Conservation (phyloP, 768 basidiomycete species). For the Russula ochroleuca region DNA sequence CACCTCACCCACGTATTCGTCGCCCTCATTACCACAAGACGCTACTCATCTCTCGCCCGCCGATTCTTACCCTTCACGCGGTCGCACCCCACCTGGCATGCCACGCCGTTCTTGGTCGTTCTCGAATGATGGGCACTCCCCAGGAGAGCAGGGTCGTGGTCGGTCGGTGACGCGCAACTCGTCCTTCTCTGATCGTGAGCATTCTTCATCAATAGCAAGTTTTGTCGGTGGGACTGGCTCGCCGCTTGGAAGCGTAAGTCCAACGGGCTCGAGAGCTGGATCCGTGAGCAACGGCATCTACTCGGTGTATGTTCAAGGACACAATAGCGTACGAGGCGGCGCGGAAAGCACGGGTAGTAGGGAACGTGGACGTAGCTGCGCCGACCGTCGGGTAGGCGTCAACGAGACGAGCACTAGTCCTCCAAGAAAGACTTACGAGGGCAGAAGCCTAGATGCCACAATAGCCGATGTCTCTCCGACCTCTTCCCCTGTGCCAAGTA, state of each 20-base stretch:
- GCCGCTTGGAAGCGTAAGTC: conserved; percentile 37
- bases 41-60: conserved; percentile 28
- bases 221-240: conserved; percentile 35
- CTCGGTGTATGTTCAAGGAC: conserved; percentile 19
- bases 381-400: conserved; percentile 19
- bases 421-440: conserved; percentile 2
- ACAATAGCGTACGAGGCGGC: conserved; percentile 23
- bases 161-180: conserved; percentile 53
- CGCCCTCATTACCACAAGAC: conserved; percentile 25
- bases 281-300: conserved; percentile 24
- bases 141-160: conserved; percentile 39
- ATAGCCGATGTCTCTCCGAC: not conserved
- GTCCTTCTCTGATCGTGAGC: conserved; percentile 51
- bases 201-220: conserved; percentile 36
- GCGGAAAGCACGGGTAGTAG: conserved; percentile 15
- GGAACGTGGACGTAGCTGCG: conserved; percentile 25
- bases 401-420: conserved; percentile 25
- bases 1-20: conserved; percentile 4
- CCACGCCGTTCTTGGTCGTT: conserved; percentile 31
- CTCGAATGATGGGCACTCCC: conserved; percentile 29
- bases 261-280: conserved; percentile 34
- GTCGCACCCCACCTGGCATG: conserved; percentile 26
- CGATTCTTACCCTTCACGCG: conserved; percentile 27
- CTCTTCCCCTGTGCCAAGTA: not conserved
- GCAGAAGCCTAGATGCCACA: conserved; percentile 3